Conservation (phyloP, 371 early-diverging fungal genomes). For the Lichtheimia ramosa region DNA sequence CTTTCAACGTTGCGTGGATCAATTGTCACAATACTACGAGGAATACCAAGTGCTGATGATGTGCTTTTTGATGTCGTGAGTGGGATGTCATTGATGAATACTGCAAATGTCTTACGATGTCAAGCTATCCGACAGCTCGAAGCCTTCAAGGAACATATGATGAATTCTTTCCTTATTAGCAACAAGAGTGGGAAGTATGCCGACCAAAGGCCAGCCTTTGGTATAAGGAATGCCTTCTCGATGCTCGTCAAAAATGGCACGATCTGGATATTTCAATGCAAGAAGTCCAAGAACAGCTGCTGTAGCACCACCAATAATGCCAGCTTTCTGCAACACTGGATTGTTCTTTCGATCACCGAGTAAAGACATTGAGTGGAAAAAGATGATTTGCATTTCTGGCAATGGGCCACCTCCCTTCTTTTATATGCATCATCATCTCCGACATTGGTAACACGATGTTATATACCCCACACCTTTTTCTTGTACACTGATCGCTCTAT, state of each 20-base stretch:
- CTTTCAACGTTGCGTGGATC: conserved; percentile 44
- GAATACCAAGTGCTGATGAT: conserved; percentile 27
- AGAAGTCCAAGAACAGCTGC: conserved; percentile 21
- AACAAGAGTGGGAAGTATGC: conserved; percentile 17
- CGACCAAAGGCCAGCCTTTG: conserved; percentile 24
- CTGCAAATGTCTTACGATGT: conserved; percentile 24
- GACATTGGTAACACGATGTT: too few relatives aligned
- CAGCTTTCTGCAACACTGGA: conserved; percentile 1
- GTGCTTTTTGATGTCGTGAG: conserved; percentile 4
- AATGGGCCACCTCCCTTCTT: too few relatives aligned
- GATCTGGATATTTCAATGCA: conserved; percentile 34
- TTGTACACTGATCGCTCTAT: too few relatives aligned
- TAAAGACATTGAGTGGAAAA: too few relatives aligned
- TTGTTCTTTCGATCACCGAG: not conserved
- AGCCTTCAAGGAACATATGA: conserved; percentile 15
- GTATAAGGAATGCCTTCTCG: conserved; percentile 9
- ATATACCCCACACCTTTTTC: too few relatives aligned
- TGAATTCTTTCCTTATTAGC: conserved; percentile 21
- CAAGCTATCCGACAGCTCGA: conserved; percentile 8
- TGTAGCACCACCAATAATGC: conserved; percentile 11
- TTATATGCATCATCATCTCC: too few relatives aligned
- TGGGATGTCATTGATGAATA: not conserved
- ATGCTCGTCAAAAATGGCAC: conserved; percentile 29
- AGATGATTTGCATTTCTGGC: too few relatives aligned
- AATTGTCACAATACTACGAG: conserved; percentile 30